Base-by-base conservation (phyloP, 1,139 yeast genomes). In the Debaryomyces subglobosus region DNA sequence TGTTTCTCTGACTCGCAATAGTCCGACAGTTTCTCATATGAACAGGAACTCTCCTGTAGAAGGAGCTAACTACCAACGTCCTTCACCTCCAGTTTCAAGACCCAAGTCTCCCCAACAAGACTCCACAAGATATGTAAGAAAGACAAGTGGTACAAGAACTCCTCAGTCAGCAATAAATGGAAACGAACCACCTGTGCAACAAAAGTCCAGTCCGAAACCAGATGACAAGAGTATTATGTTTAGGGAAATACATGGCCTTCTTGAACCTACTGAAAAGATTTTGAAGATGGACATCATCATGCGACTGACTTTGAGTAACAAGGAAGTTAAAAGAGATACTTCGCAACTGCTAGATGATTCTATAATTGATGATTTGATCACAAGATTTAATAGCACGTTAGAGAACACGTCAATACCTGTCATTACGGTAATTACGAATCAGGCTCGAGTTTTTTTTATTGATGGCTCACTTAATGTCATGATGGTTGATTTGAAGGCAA, bases 381-480 rank as follows among this genome's bases (percentile, higher is more conserved):
- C 61, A 2, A 69, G 62, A 41, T 71, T 74, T 57, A 71, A 65
- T 49, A 51, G 63, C 23, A 63, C 56, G 2, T 66, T 83, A 45
- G 65, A 65, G 16, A 58, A 67, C 37, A 63, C 69, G 44, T 56
- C 75, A 38, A 66, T 62, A 37, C 72, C 78, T 3, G 77, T 74
- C 25, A 65, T 77, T 0, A 69, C 81, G 10, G 82, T 81, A 21
- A 73, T 83, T 10, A 79, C 84, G 46, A 73, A 72, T 53, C 59
- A 61, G 54, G 80, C 81, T 4, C 55, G 79, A 48, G 76, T 75
- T 0, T 75, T 77, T 48, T 72, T 77, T 49, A 67, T 75, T 34
- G 78, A 73, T 50, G 62, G 67, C 2, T 45, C 57, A 1, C 59
- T 74, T 34, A 68, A 72, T 47, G 79, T 75, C 2, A 71, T 71